phyloP scores from a whole-genome alignment of 169 alveolate species.

The Theileria annulata region DNA sequence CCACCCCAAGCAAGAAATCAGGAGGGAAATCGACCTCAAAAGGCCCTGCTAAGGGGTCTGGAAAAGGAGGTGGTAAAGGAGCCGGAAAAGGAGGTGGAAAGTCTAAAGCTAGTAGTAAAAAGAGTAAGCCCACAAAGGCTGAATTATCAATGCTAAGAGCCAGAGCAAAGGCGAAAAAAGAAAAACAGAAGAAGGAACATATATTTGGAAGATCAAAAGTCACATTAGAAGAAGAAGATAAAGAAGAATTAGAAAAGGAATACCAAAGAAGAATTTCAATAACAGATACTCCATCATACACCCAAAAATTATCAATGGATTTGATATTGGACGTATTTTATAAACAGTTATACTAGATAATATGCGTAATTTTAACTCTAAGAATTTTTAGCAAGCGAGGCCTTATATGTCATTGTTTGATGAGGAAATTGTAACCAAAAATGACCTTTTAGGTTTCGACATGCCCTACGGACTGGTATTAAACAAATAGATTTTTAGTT shows the following conservation, averaged over 20 bases:
- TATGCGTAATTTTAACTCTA: not conserved
- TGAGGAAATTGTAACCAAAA: constrained; percentile 51
- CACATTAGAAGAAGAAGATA: constrained; percentile 44
- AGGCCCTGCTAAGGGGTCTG: not conserved
- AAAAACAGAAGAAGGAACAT: constrained; percentile 21
- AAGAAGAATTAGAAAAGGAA: constrained; percentile 31
- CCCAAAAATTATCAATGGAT: constrained; percentile 43
- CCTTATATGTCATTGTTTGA: constrained; percentile 58
- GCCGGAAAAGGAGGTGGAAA: not conserved
- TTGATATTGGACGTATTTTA: constrained; percentile 36
- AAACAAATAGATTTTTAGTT: not conserved
- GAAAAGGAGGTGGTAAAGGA: not conserved
- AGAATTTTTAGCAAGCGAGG: constrained; percentile 29
- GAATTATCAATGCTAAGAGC: constrained; percentile 2
- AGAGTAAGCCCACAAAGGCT: not conserved
- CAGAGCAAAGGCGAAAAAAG: constrained; percentile 7
- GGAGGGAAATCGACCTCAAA: not conserved
- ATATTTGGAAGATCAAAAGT: constrained; percentile 25
- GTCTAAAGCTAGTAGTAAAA: not conserved
- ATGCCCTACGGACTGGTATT: constrained; percentile 74
- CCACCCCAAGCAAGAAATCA: not conserved
- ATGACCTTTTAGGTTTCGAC: constrained; percentile 71
- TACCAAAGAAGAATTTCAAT: constrained; percentile 49
- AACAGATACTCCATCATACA: constrained; percentile 56
- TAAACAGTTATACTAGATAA: not conserved